Conservation (phyloP, 2,329 filamentous ascomycete species). For the Plenodomus tracheiphilus region DNA sequence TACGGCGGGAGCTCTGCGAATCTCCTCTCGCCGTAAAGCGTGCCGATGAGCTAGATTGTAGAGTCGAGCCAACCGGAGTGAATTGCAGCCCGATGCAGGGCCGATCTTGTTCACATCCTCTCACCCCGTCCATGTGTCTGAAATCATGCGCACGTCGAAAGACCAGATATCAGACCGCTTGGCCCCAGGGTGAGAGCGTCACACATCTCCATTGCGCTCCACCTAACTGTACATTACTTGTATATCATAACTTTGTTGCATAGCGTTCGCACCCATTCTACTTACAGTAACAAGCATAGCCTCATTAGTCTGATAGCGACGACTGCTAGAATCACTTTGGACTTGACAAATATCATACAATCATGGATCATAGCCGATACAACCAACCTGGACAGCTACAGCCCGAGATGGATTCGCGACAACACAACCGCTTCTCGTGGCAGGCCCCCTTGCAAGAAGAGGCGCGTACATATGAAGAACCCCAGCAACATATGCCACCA, state of each 20-base stretch:
- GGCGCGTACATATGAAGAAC: constrained; percentile 14
- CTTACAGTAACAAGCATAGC: background rate
- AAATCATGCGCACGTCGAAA: constrained; percentile 19
- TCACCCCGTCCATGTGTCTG: constrained; percentile 31
- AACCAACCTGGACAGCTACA: constrained; percentile 19
- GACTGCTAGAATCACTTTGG: background rate
- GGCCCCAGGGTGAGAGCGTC: constrained; percentile 18
- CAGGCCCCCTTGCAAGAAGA: constrained; percentile 31
- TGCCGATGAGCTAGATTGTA: constrained; percentile 25
- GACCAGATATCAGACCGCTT: constrained; percentile 34
- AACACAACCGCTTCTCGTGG: constrained; percentile 41
- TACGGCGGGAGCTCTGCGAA: constrained; percentile 36
- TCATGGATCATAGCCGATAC: constrained; percentile 30
- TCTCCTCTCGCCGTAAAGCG: constrained; percentile 27
- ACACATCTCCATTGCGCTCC: background rate
- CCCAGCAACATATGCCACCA: constrained; percentile 7
- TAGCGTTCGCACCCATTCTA: background rate
- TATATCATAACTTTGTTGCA: background rate
- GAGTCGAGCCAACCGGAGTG: constrained; percentile 32
- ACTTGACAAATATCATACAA: constrained; percentile 1
- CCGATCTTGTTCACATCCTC: constrained; percentile 14
- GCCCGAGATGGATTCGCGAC: constrained; percentile 13
- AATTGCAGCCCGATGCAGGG: constrained; percentile 26
- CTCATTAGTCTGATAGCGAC: background rate
- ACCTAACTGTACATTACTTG: background rate